These are phyloP conservation scores for Globisporangium echinulatum DNA, from an alignment of 352 stramenopile genomes.

Conservation along the genomic window DNA sequence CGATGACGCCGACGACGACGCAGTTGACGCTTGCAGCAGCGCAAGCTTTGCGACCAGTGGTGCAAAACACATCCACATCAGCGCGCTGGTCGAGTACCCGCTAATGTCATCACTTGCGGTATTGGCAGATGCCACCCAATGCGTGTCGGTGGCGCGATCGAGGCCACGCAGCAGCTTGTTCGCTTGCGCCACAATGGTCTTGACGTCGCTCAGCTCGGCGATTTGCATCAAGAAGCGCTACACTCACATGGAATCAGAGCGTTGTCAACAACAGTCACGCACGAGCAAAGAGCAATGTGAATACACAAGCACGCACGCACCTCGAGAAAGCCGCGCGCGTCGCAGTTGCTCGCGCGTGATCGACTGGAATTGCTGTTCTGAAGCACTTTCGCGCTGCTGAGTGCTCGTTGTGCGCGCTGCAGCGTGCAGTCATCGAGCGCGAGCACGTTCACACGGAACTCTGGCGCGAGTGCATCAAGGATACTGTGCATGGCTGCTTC, in stretches of 20 bases:
- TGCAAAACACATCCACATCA: background rate
- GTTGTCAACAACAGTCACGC: background rate
- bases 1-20: background rate
- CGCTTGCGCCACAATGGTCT: constrained; percentile 1
- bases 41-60: background rate
- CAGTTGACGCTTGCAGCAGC: background rate
- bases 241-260: background rate
- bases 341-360: no score
- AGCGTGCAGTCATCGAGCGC: background rate
- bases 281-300: background rate
- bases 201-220: constrained; percentile 3
- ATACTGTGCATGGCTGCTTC: background rate
- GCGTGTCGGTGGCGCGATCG: background rate
- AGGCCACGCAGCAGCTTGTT: constrained; percentile 6
- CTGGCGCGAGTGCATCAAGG: background rate
- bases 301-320: background rate
- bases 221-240: constrained; percentile 7
- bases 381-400: background rate
- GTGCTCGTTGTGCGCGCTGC: background rate
- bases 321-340: background rate
- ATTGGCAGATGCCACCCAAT: background rate
- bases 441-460: background rate
- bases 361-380: background rate
- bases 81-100: background rate
- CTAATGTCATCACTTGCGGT: background rate